phyloP scores from a whole-genome alignment of 192 early-diverging fungal genomes.

The Spizellomyces sp. region DNA sequence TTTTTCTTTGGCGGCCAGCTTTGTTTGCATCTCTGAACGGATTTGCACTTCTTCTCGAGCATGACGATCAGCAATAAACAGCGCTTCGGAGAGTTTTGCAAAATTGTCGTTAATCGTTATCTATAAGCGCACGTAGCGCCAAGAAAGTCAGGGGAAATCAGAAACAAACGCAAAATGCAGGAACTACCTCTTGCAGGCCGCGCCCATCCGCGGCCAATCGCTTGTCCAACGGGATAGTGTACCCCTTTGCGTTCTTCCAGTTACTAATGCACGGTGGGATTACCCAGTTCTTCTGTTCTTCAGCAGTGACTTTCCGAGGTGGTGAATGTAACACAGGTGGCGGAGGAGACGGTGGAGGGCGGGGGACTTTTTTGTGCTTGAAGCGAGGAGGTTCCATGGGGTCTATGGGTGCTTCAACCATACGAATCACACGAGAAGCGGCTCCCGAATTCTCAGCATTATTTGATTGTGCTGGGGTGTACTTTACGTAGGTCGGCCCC shows the following conservation, averaged over 20 bases:
- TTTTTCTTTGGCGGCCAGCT: constrained; percentile 92
- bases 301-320: constrained; percentile 91
- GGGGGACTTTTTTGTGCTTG: constrained; percentile 88
- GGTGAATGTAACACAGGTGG: constrained; percentile 99
- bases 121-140: constrained; percentile 5
- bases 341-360: constrained; percentile 83
- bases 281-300: constrained; percentile 96
- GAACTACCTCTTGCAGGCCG: constrained; percentile 81
- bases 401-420: constrained; percentile 93
- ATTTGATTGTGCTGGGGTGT: constrained; percentile 82
- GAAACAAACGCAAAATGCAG: too few relatives aligned
- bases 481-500: constrained; percentile 84
- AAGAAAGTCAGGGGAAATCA: too few relatives aligned
- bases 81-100: constrained; percentile 92
- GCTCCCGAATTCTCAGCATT: constrained; percentile 73
- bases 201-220: constrained; percentile 96
- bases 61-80: constrained; percentile 89
- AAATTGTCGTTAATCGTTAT: constrained; percentile 92
- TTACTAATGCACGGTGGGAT: constrained; percentile 99
- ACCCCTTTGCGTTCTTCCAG: constrained; percentile 99
- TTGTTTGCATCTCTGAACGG: constrained; percentile 87
- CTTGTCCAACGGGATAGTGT: constrained; percentile 98
- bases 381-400: constrained; percentile 96
- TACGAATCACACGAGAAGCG: constrained; percentile 87
- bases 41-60: constrained; percentile 93